phyloP scores from a whole-genome alignment of 768 basidiomycete genomes.

The Phlegmacium glaucopus region DNA sequence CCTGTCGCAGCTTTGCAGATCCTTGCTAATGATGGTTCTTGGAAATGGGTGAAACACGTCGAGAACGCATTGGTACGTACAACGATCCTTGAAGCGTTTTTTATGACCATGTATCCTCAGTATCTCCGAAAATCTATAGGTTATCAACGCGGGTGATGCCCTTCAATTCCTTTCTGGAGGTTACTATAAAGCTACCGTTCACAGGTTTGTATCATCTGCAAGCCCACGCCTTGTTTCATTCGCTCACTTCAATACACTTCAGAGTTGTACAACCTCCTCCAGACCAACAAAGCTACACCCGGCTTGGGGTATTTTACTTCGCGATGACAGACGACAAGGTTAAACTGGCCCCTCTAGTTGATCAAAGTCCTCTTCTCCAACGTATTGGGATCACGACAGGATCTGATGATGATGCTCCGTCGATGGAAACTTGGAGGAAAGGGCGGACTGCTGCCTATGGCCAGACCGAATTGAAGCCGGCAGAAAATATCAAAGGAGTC shows the following conservation, averaged over 20 bases:
- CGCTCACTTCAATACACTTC: background rate
- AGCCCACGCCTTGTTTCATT: background rate
- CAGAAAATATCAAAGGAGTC: constrained; percentile 32
- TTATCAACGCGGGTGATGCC: constrained; percentile 58
- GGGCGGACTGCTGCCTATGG: constrained; percentile 52
- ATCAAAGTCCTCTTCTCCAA: constrained; percentile 46
- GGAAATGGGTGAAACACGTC: constrained; percentile 58
- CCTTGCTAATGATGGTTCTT: constrained; percentile 44
- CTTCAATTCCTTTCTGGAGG: constrained; percentile 61
- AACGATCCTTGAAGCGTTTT: background rate
- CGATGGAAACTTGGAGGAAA: constrained; percentile 50
- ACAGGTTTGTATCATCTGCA: constrained; percentile 24
- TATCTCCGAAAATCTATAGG: constrained; percentile 25
- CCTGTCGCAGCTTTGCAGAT: constrained; percentile 60
- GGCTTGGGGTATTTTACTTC: constrained; percentile 62
- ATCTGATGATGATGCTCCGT: constrained; percentile 42
- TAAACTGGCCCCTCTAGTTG: constrained; percentile 38
- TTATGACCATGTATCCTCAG: background rate
- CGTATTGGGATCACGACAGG: constrained; percentile 35
- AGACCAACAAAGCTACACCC: constrained; percentile 46
- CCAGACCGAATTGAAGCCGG: constrained; percentile 37
- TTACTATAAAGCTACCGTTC: constrained; percentile 56
- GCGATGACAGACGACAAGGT: constrained; percentile 47
- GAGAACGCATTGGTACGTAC: constrained; percentile 50
- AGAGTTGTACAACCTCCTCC: constrained; percentile 57